phyloP scores from a whole-genome alignment of 306 rosid species.

The Vigna reflexopilosa region DNA sequence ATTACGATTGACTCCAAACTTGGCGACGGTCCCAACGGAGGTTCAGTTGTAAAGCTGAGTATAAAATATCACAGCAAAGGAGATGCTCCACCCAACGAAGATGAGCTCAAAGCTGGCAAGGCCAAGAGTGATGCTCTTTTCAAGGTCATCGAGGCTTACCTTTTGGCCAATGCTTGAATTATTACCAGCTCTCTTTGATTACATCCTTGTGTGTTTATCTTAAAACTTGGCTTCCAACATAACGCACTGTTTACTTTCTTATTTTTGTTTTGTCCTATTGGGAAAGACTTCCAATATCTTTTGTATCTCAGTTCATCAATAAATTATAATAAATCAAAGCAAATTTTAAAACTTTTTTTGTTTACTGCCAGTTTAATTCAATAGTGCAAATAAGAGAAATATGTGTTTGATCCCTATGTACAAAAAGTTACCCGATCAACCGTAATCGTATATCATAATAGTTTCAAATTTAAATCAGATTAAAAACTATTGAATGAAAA shows the following conservation, averaged over 20 bases:
- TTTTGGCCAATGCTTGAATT: conserved; percentile 38
- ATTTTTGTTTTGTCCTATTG: background rate
- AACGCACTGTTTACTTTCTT: no score
- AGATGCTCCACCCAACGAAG: background rate
- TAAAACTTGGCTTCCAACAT: no score
- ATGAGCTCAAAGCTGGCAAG: conserved; percentile 36
- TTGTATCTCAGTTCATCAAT: conserved; percentile 1
- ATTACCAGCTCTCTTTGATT: no score
- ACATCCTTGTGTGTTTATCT: no score
- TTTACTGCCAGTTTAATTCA: no score
- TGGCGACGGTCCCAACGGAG: conserved; percentile 43
- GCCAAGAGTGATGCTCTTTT: conserved; percentile 51
- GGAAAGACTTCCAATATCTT: background rate
- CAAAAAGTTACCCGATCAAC: no score
- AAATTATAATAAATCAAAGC: background rate
- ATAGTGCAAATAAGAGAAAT: no score
- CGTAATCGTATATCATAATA: no score
- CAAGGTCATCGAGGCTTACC: conserved; percentile 50
- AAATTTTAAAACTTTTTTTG: no score
- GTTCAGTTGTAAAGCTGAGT: conserved; percentile 32
- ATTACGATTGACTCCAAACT: conserved; percentile 44
- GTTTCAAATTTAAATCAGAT: no score
- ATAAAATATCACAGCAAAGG: background rate
- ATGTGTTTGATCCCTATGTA: no score
- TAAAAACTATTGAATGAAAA: no score